phyloP scores from a whole-genome alignment of 495 filamentous ascomycete species.

The Glutinoglossum americanum region DNA sequence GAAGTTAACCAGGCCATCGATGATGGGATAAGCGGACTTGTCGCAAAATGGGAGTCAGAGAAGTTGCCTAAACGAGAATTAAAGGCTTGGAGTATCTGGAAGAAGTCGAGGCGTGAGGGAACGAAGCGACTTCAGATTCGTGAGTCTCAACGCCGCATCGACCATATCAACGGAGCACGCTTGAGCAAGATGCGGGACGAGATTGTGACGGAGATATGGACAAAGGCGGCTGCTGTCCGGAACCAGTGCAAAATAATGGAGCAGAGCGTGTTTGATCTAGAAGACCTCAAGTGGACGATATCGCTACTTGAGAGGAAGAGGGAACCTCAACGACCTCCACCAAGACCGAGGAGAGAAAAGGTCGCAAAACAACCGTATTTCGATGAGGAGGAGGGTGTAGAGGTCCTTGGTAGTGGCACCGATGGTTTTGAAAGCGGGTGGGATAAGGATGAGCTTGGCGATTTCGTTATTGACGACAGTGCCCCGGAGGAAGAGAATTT shows the following conservation, averaged over 20 bases:
- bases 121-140: conserved; percentile 14
- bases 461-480: conserved; percentile 14
- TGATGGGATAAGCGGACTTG: conserved; percentile 27
- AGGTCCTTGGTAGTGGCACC: conserved; percentile 15
- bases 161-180: conserved; percentile 21
- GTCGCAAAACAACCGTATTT: conserved; percentile 6
- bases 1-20: conserved; percentile 30
- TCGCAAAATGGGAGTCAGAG: conserved; percentile 32
- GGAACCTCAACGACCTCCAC: conserved; percentile 19
- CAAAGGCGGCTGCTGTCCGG: conserved; percentile 21
- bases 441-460: conserved; percentile 23
- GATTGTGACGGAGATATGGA: conserved; percentile 30
- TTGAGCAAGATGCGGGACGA: conserved; percentile 27
- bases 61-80: conserved; percentile 29
- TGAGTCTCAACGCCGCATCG: conserved; percentile 16
- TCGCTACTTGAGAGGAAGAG: conserved; percentile 24
- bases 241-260: conserved; percentile 36
- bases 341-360: background rate
- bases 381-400: conserved; percentile 18
- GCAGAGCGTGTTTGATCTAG: conserved; percentile 33
- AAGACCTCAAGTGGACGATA: conserved; percentile 31
- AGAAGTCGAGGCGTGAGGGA: conserved; percentile 12
- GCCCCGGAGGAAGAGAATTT: background rate
- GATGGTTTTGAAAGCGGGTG: conserved; percentile 16
- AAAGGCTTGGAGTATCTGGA: conserved; percentile 43